Evolutionary conservation across 345 rosid species (phyloP).

Genomic region (Hibiscus mutabilis): DNA sequence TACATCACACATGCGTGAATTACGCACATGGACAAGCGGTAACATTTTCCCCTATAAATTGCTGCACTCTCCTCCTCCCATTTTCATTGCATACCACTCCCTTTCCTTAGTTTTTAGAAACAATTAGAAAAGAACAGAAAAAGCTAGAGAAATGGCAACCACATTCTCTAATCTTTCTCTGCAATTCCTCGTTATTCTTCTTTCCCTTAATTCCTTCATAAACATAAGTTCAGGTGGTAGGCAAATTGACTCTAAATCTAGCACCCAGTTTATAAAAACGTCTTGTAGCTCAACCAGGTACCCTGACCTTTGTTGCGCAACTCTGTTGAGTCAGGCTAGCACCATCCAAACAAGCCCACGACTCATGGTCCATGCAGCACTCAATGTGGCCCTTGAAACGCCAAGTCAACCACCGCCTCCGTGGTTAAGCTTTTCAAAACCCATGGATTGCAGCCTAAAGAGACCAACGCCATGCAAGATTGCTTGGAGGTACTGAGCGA

Average conservation of each 20-base stretch:
- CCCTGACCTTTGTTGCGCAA: conserved; percentile 49
- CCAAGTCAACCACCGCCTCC: no score
- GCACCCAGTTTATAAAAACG: conserved; percentile 48
- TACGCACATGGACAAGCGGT: neutral
- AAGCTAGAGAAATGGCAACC: conserved; percentile 13
- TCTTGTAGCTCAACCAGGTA: conserved; percentile 56
- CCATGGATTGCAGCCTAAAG: no score
- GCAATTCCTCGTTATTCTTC: conserved; percentile 4
- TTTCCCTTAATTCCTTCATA: conserved; percentile 16
- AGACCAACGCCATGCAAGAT: no score
- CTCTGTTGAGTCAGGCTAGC: conserved; percentile 52
- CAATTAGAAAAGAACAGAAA: neutral
- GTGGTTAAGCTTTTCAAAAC: no score
- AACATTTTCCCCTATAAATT: conserved; percentile 16
- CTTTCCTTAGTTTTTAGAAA: neutral
- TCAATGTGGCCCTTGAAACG: conserved; percentile 38
- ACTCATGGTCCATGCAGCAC: conserved; percentile 56
- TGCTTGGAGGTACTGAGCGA: no score
- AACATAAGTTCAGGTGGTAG: conserved; percentile 22
- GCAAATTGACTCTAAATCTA: conserved; percentile 7
- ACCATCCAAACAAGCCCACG: conserved; percentile 60
- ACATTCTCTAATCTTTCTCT: neutral
- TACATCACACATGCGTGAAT: neutral
- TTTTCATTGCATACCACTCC: conserved; percentile 12
- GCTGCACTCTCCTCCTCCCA: neutral